These are phyloP conservation scores for Fusarium sp. DNA, from an alignment of 2,329 filamentous ascomycete species.

Conservation along the genomic window DNA sequence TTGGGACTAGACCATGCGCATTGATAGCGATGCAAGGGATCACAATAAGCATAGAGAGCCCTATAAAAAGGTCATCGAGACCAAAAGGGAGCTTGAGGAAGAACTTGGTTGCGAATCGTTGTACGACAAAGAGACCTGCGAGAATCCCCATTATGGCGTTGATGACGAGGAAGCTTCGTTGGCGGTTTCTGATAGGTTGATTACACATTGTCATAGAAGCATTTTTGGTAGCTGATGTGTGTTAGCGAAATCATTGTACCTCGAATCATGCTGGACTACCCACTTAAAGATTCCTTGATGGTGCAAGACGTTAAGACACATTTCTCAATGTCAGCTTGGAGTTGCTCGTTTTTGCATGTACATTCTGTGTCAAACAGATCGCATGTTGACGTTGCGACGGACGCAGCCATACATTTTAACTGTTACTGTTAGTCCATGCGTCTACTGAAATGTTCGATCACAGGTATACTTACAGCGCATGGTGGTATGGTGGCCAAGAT, in stretches of 20 bases:
- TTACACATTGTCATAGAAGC: neutral
- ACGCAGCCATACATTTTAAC: neutral
- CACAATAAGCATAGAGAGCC: neutral
- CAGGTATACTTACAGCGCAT: neutral
- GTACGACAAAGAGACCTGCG: neutral
- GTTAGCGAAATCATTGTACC: neutral
- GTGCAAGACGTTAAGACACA: neutral
- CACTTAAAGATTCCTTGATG: neutral
- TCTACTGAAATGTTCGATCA: fast-evolving
- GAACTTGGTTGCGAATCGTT: neutral
- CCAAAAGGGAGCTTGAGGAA: neutral
- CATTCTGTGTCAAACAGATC: neutral
- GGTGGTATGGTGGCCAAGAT: neutral
- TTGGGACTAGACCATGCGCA: neutral
- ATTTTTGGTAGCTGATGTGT: neutral
- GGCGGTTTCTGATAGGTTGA: neutral
- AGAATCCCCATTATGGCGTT: neutral
- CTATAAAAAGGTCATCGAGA: neutral
- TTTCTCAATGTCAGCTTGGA: neutral
- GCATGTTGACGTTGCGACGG: neutral
- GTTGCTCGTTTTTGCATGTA: neutral
- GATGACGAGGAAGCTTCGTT: neutral
- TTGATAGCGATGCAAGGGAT: neutral
- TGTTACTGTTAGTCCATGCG: neutral
- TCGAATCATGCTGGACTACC: neutral